Conservation (phyloP, 768 basidiomycete genomes). For the Xerocomellus intermedius region DNA sequence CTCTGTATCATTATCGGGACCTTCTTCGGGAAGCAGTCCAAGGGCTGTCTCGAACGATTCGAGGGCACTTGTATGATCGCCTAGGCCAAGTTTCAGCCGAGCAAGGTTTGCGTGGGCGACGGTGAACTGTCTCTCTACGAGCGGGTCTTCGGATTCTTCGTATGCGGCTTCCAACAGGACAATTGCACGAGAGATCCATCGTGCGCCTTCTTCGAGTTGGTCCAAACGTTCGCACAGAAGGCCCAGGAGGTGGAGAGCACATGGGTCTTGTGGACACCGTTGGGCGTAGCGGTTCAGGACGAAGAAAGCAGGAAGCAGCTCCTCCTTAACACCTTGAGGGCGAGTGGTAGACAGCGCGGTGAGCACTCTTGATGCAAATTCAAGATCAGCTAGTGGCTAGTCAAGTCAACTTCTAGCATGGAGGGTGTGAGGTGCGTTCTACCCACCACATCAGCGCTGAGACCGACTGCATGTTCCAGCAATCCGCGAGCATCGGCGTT, state of each 20-base stretch:
- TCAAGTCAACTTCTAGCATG: constrained; percentile 10
- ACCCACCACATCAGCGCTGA: constrained; percentile 58
- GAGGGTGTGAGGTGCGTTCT: background rate
- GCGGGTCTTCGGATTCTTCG: constrained; percentile 80
- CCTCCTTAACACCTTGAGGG: constrained; percentile 35
- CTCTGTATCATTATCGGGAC: constrained; percentile 31
- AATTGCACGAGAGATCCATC: constrained; percentile 61
- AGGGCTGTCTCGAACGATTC: constrained; percentile 71
- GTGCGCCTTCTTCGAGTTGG: constrained; percentile 58
- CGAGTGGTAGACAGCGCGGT: constrained; percentile 29
- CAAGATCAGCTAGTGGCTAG: constrained; percentile 81
- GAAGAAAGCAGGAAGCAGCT: constrained; percentile 76
- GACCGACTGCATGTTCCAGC: constrained; percentile 68
- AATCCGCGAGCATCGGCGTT: constrained; percentile 61
- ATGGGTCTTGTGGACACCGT: constrained; percentile 63
- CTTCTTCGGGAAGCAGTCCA: constrained; percentile 61
- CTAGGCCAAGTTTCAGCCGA: constrained; percentile 62
- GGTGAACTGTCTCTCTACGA: constrained; percentile 74
- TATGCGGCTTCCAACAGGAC: constrained; percentile 79
- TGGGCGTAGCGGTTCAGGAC: constrained; percentile 74
- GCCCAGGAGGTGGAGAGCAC: constrained; percentile 79
- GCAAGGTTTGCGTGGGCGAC: constrained; percentile 83
- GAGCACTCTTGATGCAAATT: constrained; percentile 66
- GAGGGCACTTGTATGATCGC: constrained; percentile 57
- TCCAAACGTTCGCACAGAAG: constrained; percentile 85